These are phyloP conservation scores for Puccinellia tenuiflora DNA, from an alignment of 176 grass and related monocot species.

Conservation along the genomic window DNA sequence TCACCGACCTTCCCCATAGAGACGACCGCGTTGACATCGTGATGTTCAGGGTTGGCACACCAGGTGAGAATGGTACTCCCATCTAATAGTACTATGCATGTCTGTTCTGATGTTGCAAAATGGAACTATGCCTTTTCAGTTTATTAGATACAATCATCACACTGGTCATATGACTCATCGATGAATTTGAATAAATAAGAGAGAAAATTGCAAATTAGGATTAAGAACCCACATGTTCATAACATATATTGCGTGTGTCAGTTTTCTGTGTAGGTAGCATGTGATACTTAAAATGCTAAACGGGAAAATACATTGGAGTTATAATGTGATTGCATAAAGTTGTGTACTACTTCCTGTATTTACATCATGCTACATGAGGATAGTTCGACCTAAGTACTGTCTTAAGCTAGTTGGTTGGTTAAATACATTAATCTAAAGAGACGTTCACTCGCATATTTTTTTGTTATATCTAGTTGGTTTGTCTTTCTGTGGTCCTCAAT, in stretches of 20 bases:
- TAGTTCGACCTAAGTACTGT: background rate
- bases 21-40: constrained; percentile 17
- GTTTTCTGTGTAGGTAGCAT: background rate
- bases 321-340: background rate
- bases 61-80: constrained; percentile 10
- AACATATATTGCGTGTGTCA: background rate
- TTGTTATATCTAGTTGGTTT: background rate
- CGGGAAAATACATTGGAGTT: background rate
- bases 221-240: background rate
- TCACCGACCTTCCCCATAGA: constrained; percentile 30
- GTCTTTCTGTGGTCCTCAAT: background rate
- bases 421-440: background rate
- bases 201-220: background rate
- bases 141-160: background rate
- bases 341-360: background rate
- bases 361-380: background rate
- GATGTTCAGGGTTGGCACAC: constrained; percentile 22
- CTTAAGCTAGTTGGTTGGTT: background rate
- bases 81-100: constrained; percentile 1
- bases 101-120: background rate
- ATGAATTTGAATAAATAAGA: background rate
- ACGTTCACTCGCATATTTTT: background rate
- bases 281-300: background rate
- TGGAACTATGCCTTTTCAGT: background rate
- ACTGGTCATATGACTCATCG: background rate